These are phyloP conservation scores for Pluteus cervinus DNA, from an alignment of 768 basidiomycete genomes.

Conservation along the genomic window DNA sequence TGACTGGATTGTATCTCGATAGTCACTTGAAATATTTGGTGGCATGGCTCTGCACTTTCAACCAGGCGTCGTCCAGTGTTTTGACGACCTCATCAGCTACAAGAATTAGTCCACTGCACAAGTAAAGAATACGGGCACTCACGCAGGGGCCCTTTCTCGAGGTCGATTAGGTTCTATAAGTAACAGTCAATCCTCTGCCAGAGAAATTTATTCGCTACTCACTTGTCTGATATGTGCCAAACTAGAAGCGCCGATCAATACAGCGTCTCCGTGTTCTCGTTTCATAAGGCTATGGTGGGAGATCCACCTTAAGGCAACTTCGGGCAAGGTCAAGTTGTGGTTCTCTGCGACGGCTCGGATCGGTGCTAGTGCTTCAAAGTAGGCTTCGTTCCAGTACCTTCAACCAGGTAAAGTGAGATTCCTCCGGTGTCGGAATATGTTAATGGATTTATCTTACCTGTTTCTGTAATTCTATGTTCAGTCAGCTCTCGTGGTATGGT, in stretches of 20 bases:
- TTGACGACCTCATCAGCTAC: constrained; percentile 46
- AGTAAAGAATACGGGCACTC: constrained; percentile 10
- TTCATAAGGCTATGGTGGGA: constrained; percentile 49
- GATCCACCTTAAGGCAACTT: constrained; percentile 58
- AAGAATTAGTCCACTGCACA: not conserved
- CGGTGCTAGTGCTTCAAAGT: constrained; percentile 41
- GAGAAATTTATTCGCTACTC: not conserved
- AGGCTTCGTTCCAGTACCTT: constrained; percentile 50
- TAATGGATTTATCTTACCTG: constrained; percentile 22
- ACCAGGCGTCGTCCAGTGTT: constrained; percentile 47
- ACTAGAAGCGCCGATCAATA: constrained; percentile 61
- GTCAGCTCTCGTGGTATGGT: not conserved
- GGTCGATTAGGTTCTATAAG: constrained; percentile 38
- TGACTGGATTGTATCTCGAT: too few species aligned
- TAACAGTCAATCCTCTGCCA: not conserved
- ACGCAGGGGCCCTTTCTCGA: constrained; percentile 56
- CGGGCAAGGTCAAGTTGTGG: constrained; percentile 40
- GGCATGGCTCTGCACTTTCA: constrained; percentile 32
- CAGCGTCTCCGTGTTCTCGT: constrained; percentile 40
- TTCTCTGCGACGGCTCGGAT: constrained; percentile 40
- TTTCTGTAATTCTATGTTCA: constrained; percentile 27
- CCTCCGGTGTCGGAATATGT: not conserved
- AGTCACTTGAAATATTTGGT: constrained; percentile 29
- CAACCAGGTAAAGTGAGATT: constrained; percentile 1
- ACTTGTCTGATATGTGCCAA: constrained; percentile 51